Conservation (phyloP, 352 stramenopile genomes). For the Pythium biforme region DNA sequence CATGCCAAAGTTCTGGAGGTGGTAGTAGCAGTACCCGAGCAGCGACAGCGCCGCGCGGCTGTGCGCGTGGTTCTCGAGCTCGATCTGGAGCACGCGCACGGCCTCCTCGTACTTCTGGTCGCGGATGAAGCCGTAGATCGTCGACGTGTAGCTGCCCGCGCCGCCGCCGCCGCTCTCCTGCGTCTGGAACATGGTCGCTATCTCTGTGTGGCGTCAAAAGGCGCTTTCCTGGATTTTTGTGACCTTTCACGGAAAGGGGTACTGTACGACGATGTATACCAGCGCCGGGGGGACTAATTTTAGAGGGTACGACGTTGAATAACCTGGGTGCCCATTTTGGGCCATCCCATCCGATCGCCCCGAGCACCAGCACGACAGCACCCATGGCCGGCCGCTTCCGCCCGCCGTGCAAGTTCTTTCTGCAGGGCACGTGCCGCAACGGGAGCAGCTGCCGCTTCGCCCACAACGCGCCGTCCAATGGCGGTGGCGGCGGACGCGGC, state of each 20-base stretch:
- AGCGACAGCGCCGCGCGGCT: constrained; percentile 92
- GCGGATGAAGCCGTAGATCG: constrained; percentile 94
- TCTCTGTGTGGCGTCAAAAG: not conserved
- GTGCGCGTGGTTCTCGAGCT: constrained; percentile 92
- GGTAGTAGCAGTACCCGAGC: constrained; percentile 98
- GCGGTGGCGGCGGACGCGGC: constrained; percentile 1
- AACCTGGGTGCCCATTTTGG: no score
- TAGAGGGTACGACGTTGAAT: no score
- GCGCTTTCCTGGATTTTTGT: not conserved
- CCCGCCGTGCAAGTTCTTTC: constrained; percentile 67
- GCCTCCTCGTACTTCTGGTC: constrained; percentile 94
- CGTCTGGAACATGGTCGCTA: constrained; percentile 55
- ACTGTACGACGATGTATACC: not conserved
- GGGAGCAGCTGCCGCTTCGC: constrained; percentile 61
- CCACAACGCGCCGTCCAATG: no score
- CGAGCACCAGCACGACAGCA: not conserved
- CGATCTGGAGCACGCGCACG: constrained; percentile 90
- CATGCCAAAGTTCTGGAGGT: constrained; percentile 91
- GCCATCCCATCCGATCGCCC: not conserved
- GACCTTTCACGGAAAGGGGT: not conserved
- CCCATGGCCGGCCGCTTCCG: constrained; percentile 26
- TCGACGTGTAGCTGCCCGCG: constrained; percentile 85
- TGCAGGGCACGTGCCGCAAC: constrained; percentile 69
- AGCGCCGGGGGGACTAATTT: not conserved
- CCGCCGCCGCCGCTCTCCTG: constrained; percentile 51